Conservation (phyloP, 2,329 filamentous ascomycete species). For the Cladosporium velox region DNA sequence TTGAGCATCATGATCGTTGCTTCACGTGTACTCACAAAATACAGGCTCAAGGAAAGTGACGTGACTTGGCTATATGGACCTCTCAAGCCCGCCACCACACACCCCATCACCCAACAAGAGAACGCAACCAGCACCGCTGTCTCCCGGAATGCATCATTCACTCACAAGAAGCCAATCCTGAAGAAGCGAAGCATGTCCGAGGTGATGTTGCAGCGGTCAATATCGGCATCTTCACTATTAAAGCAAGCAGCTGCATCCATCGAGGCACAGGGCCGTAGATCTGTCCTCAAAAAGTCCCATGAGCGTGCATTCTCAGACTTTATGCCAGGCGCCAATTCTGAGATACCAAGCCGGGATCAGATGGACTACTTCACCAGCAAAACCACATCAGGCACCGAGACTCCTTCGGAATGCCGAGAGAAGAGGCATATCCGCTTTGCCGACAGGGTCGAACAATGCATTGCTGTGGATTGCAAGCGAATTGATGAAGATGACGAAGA, state of each 20-base stretch:
- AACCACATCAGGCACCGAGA: slow-evolving; percentile 68
- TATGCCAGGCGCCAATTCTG: slow-evolving; percentile 61
- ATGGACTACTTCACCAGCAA: slow-evolving; percentile 63
- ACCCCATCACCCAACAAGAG: slow-evolving; percentile 50
- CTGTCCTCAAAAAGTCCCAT: slow-evolving; percentile 84
- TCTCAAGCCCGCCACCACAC: slow-evolving; percentile 70
- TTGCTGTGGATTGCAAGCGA: slow-evolving; percentile 84
- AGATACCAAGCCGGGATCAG: slow-evolving; percentile 62
- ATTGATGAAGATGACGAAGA: slow-evolving; percentile 64
- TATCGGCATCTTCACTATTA: slow-evolving; percentile 84
- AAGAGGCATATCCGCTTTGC: slow-evolving; percentile 94
- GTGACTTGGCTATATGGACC: slow-evolving; percentile 98
- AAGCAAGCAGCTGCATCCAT: slow-evolving; percentile 87
- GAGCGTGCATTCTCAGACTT: slow-evolving; percentile 65
- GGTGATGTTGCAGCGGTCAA: slow-evolving; percentile 84
- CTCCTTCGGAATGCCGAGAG: slow-evolving; percentile 59
- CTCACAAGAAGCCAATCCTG: slow-evolving; percentile 85
- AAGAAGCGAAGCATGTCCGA: slow-evolving; percentile 98
- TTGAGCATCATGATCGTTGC: background rate
- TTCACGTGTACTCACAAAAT: slow-evolving; percentile 35
- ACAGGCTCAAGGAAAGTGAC: slow-evolving; percentile 93
- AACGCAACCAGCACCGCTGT: slow-evolving; percentile 57
- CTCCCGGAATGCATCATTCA: slow-evolving; percentile 66
- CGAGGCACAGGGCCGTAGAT: slow-evolving; percentile 68
- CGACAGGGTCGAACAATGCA: slow-evolving; percentile 92